Evolutionary conservation across 495 filamentous ascomycete genomes (phyloP).

Genomic region (Bryoglossum gracile): DNA sequence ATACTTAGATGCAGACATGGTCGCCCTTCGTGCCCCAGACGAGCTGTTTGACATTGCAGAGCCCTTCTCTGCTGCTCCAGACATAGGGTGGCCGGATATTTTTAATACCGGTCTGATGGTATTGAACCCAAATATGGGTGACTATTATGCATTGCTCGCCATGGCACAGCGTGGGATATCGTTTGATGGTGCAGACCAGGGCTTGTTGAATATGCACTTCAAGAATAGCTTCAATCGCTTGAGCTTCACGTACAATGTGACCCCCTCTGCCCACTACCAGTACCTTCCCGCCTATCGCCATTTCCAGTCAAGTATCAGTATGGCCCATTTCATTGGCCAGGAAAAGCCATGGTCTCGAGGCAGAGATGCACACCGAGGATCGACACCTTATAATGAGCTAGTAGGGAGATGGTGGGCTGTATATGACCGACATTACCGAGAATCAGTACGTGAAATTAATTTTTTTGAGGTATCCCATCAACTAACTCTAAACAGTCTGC

Average conservation of each 20-base stretch:
- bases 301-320: constrained; percentile 76
- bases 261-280: constrained; percentile 88
- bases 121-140: constrained; percentile 75
- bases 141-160: constrained; percentile 76
- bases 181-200: constrained; percentile 97
- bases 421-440: constrained; percentile 75
- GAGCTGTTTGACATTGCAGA: constrained; percentile 77
- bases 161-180: constrained; percentile 81
- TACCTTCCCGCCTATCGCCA: constrained; percentile 91
- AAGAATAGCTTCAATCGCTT: constrained; percentile 71
- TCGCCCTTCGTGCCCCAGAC: constrained; percentile 80
- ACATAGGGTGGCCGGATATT: constrained; percentile 96
- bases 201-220: constrained; percentile 93
- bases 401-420: constrained; percentile 83
- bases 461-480: background rate
- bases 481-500: constrained; percentile 18
- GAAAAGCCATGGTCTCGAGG: constrained; percentile 84
- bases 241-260: constrained; percentile 95
- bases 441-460: constrained; percentile 36
- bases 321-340: constrained; percentile 89
- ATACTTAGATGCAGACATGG: constrained; percentile 87
- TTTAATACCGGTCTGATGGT: constrained; percentile 98
- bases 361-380: constrained; percentile 45
- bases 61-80: constrained; percentile 83
- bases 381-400: constrained; percentile 72